A percentile compares a stretch with the other conserved stretches of the same genome.
phyloP scores from a whole-genome alignment of 768 basidiomycete species.

The Lentinus brumalis region DNA sequence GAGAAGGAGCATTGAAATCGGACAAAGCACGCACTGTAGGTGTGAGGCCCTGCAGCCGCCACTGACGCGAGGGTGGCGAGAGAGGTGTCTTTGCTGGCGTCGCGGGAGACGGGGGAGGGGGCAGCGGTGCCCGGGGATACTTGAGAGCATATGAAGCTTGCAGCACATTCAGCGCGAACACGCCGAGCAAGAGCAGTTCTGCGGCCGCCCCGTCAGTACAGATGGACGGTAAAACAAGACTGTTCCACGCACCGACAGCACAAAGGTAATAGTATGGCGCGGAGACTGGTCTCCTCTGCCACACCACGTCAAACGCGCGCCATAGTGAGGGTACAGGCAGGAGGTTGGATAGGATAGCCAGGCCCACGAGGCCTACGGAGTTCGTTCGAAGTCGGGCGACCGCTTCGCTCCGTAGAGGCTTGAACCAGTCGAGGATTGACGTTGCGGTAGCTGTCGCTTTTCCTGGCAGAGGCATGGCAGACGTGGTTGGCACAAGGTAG shows the following conservation, averaged over 20 bases:
- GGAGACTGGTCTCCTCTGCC: constrained; percentile 11
- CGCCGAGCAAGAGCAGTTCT: constrained; percentile 35
- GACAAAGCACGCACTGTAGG: constrained; percentile 16
- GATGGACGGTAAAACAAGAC: not conserved
- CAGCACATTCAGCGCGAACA: constrained; percentile 37
- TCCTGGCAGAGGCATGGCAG: not conserved
- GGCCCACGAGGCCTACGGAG: constrained; percentile 33
- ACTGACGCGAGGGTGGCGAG: constrained; percentile 22
- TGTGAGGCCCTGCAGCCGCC: constrained; percentile 20
- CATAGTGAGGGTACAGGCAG: constrained; percentile 41
- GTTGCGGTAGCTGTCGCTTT: constrained; percentile 1
- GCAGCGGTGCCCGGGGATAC: constrained; percentile 36
- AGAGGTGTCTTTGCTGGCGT: constrained; percentile 15
- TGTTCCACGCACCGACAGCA: constrained; percentile 30
- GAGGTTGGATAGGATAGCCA: constrained; percentile 39
- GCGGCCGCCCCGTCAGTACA: not conserved
- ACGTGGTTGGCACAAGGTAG: not conserved
- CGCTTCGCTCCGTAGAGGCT: constrained; percentile 41
- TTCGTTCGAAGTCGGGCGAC: constrained; percentile 42
- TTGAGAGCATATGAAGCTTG: constrained; percentile 39
- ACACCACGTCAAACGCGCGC: constrained; percentile 36
- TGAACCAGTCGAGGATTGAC: constrained; percentile 30
- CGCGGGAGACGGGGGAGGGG: constrained; percentile 28
- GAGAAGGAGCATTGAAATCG: not conserved
- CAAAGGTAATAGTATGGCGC: constrained; percentile 28